Evolutionary conservation across 331 rosid species (phyloP).

Genomic region (Malus hybrid): DNA sequence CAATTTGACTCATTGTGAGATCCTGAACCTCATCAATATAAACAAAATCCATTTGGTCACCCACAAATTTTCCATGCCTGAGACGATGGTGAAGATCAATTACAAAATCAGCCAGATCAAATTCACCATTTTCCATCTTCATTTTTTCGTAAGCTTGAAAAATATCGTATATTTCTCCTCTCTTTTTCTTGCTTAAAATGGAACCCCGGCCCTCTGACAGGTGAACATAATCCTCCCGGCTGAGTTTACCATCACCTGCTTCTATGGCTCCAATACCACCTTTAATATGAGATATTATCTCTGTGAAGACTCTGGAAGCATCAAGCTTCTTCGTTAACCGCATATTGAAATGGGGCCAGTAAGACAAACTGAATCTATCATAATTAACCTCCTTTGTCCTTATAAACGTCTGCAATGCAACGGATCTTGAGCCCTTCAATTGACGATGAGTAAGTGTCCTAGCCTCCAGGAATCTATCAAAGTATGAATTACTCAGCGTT

Average conservation of each 20-base stretch:
- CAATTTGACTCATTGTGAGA: conserved; percentile 57
- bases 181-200: conserved; percentile 21
- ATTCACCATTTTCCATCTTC: conserved; percentile 47
- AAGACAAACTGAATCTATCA: conserved; percentile 40
- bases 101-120: conserved; percentile 65
- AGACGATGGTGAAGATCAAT: conserved; percentile 49
- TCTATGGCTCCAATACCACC: conserved; percentile 31
- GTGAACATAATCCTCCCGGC: conserved; percentile 31
- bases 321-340: conserved; percentile 37
- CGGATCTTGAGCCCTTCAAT: conserved; percentile 23
- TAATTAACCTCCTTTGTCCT: conserved; percentile 51
- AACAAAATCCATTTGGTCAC: conserved; percentile 43
- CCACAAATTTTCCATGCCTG: conserved; percentile 27
- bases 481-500: conserved; percentile 51
- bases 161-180: conserved; percentile 41
- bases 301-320: conserved; percentile 42
- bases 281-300: conserved; percentile 65
- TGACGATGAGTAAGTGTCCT: not conserved
- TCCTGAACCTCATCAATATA: conserved; percentile 74
- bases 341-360: conserved; percentile 56
- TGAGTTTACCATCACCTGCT: conserved; percentile 35
- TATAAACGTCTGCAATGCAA: conserved; percentile 36
- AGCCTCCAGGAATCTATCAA: conserved; percentile 39
- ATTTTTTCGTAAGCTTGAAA: conserved; percentile 46
- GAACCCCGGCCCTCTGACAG: conserved; percentile 33